Percentiles rank a stretch among this genome's conserved stretches.
Conservation (phyloP, 257 asterid genomes). For the Cinchona pubescens region DNA sequence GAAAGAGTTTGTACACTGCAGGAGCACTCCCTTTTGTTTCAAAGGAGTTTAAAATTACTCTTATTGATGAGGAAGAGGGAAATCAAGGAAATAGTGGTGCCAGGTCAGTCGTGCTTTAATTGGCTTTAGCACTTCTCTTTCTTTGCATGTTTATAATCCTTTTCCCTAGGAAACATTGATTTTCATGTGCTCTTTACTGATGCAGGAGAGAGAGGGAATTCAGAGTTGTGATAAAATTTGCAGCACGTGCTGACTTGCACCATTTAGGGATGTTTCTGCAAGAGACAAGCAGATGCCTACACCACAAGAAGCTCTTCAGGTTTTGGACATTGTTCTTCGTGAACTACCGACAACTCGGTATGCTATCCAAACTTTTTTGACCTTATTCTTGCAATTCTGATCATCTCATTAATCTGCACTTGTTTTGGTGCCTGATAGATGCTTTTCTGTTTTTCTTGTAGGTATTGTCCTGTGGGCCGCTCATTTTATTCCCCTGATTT, state of each 20-base stretch:
- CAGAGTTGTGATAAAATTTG: conserved; percentile 77
- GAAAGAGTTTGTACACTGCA: conserved; percentile 93
- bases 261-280: conserved; percentile 84
- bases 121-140: background rate
- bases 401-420: background rate
- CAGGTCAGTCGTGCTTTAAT: conserved; percentile 36
- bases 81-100: conserved; percentile 42
- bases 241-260: conserved; percentile 92
- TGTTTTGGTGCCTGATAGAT: background rate
- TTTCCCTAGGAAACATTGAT: background rate
- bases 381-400: background rate
- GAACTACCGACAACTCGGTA: conserved; percentile 80
- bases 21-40: conserved; percentile 81
- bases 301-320: conserved; percentile 97
- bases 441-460: conserved; percentile 21
- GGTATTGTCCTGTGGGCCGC: conserved; percentile 75
- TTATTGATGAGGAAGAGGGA: conserved; percentile 72
- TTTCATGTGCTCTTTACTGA: conserved; percentile 2
- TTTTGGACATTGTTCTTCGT: conserved; percentile 87
- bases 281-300: conserved; percentile 85
- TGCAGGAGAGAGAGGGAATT: conserved; percentile 83
- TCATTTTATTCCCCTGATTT: conserved; percentile 81
- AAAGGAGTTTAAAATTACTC: conserved; percentile 64
- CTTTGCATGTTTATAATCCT: background rate
- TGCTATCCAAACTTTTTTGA: too few species aligned